Percentiles rank a stretch among this genome's conserved stretches.
These are phyloP conservation scores for Xylaria sp. DNA, from an alignment of 2,329 filamentous ascomycete species.

Conservation along the genomic window DNA sequence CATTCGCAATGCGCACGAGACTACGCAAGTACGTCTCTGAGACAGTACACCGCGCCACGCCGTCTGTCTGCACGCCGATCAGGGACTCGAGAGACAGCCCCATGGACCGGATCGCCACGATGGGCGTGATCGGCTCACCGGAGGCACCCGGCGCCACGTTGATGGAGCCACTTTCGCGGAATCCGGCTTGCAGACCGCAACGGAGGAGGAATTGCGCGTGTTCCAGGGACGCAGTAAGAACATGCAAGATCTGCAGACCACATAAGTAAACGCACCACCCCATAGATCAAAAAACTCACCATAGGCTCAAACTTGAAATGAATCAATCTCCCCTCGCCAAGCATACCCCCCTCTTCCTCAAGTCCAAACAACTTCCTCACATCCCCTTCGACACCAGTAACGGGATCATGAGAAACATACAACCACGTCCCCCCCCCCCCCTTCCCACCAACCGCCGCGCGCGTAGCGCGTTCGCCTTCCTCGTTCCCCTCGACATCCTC, in stretches of 20 bases:
- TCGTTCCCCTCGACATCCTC: conserved; percentile 9
- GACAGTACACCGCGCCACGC: conserved; percentile 47
- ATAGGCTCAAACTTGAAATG: conserved; percentile 94
- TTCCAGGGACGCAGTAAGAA: conserved; percentile 68
- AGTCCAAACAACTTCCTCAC: conserved; percentile 23
- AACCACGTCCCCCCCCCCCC: conserved; percentile 80
- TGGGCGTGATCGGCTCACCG: conserved; percentile 48
- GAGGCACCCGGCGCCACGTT: conserved; percentile 44
- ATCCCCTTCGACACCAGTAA: conserved; percentile 33
- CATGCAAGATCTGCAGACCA: conserved; percentile 69
- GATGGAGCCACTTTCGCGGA: conserved; percentile 83
- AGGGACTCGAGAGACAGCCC: conserved; percentile 78
- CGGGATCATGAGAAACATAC: conserved; percentile 77
- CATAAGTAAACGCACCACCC: neutral
- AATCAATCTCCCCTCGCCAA: conserved; percentile 46
- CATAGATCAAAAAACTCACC: conserved; percentile 49
- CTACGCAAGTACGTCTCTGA: conserved; percentile 60
- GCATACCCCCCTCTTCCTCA: conserved; percentile 20
- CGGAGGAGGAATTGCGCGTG: conserved; percentile 72
- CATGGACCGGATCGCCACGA: conserved; percentile 80
- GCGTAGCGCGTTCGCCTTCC: conserved; percentile 16
- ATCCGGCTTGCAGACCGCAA: conserved; percentile 74
- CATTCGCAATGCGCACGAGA: conserved; percentile 65
- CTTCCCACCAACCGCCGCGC: conserved; percentile 71
- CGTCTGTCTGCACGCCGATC: conserved; percentile 54